phyloP scores from a whole-genome alignment of 352 stramenopile genomes.

The Phytophthora citricola region DNA sequence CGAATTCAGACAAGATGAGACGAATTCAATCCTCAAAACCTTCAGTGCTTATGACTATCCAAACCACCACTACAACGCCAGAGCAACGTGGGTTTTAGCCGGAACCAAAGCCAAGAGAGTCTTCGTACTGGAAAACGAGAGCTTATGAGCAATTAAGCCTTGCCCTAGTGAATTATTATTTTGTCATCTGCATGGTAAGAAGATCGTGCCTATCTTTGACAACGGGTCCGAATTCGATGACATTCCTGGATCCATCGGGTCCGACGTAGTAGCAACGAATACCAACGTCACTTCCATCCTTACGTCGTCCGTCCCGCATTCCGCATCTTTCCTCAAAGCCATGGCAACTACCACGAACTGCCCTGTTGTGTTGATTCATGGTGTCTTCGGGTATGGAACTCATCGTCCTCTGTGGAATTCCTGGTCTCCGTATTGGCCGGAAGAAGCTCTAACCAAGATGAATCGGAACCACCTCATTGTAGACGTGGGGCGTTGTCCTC shows the following conservation, averaged over 20 bases:
- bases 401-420: slow-evolving; percentile 53
- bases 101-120: slow-evolving; percentile 16
- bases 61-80: neutral
- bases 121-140: neutral
- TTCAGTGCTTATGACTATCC: neutral
- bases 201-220: slow-evolving; percentile 17
- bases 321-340: too few species aligned
- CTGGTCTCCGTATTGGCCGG: slow-evolving; percentile 64
- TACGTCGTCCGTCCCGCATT: slow-evolving; percentile 10
- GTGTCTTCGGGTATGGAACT: slow-evolving; percentile 63
- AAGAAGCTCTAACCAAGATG: slow-evolving; percentile 42
- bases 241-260: slow-evolving; percentile 25
- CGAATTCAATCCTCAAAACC: neutral
- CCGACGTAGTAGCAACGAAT: slow-evolving; percentile 10
- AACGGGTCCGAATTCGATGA: slow-evolving; percentile 7
- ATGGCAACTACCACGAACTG: slow-evolving; percentile 40
- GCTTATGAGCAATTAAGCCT: too few species aligned
- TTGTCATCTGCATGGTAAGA: too few species aligned
- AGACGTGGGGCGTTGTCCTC: slow-evolving; percentile 58
- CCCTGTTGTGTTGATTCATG: slow-evolving; percentile 71
- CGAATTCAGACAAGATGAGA: slow-evolving; percentile 40
- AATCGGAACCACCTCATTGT: slow-evolving; percentile 59
- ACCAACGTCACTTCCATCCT: slow-evolving; percentile 9
- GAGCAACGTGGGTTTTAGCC: slow-evolving; percentile 2
- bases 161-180: too few species aligned